Conservation (phyloP, 2,329 filamentous ascomycete genomes). For the Periglandula ipomoeae region DNA sequence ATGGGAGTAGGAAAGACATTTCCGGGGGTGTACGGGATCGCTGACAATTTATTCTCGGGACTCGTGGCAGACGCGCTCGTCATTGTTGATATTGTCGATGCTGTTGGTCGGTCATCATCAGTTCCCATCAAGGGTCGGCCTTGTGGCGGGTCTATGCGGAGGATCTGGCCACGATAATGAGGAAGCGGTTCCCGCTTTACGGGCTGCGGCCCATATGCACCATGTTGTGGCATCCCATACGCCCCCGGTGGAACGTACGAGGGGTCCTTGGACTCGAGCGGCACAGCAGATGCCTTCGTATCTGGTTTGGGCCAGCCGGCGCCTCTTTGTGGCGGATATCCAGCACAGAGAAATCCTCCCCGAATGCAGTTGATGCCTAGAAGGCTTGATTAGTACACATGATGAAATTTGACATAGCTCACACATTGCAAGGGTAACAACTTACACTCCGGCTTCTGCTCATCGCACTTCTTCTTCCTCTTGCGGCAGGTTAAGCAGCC, state of each 20-base stretch:
- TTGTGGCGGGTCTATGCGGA: conserved; percentile 56
- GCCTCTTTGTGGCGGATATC: conserved; percentile 74
- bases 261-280: conserved; percentile 75
- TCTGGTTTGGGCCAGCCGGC: conserved; percentile 67
- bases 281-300: conserved; percentile 57
- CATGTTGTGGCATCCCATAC: conserved; percentile 50
- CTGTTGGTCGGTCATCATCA: conserved; percentile 51
- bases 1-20: conserved; percentile 55
- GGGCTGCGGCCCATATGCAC: conserved; percentile 26
- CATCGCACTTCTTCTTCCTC: conserved; percentile 97
- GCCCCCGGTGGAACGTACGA: conserved; percentile 52
- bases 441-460: conserved; percentile 86
- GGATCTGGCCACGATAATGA: conserved; percentile 50
- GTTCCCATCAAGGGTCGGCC: conserved; percentile 40
- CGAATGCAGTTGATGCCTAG: conserved; percentile 81
- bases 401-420: too few species aligned
- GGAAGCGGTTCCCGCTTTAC: conserved; percentile 48
- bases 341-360: conserved; percentile 83
- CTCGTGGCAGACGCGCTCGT: conserved; percentile 48
- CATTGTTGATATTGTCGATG: conserved; percentile 50
- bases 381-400: not conserved
- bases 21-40: conserved; percentile 43
- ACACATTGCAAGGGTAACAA: conserved; percentile 14
- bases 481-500: conserved; percentile 86
- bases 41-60: conserved; percentile 54